Conservation (phyloP, 371 early-diverging fungal species). For the Encephalitozoon intestinalis region DNA sequence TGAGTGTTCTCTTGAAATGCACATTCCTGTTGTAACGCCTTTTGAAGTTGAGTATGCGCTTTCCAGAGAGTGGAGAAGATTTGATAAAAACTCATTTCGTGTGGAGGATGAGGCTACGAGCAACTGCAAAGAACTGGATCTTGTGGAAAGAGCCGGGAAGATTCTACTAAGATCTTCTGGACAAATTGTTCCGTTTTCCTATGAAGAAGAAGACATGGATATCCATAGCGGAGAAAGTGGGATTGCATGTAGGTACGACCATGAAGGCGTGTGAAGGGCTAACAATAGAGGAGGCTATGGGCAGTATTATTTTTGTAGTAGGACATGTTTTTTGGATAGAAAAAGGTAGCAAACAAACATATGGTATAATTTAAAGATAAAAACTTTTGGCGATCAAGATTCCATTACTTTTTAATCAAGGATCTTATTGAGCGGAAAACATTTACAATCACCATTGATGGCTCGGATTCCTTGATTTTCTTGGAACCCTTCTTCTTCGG, state of each 20-base stretch:
- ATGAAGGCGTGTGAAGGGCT: neutral
- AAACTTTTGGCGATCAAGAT: too few relatives aligned
- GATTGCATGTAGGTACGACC: conserved; percentile 39
- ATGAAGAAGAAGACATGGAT: conserved; percentile 25
- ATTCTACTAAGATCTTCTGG: conserved; percentile 23
- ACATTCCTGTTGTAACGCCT: conserved; percentile 50
- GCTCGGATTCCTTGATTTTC: neutral
- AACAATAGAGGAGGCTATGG: neutral
- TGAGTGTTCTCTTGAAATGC: conserved; percentile 28
- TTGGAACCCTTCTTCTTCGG: neutral
- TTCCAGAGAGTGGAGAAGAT: conserved; percentile 26
- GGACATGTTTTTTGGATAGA: neutral
- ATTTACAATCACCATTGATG: neutral
- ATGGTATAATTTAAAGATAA: too few relatives aligned
- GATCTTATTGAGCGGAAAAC: neutral
- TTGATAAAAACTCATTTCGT: neutral
- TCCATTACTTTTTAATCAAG: neutral
- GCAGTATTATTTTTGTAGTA: too few relatives aligned
- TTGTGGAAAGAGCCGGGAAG: conserved; percentile 5
- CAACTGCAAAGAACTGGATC: neutral
- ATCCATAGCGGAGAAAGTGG: conserved; percentile 45
- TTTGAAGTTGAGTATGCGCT: conserved; percentile 36
- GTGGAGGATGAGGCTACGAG: neutral
- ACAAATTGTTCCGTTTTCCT: conserved; percentile 26
- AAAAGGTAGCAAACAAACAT: too few relatives aligned